Conservation (phyloP, 768 basidiomycete genomes). For the Tricholoma flavovirens region DNA sequence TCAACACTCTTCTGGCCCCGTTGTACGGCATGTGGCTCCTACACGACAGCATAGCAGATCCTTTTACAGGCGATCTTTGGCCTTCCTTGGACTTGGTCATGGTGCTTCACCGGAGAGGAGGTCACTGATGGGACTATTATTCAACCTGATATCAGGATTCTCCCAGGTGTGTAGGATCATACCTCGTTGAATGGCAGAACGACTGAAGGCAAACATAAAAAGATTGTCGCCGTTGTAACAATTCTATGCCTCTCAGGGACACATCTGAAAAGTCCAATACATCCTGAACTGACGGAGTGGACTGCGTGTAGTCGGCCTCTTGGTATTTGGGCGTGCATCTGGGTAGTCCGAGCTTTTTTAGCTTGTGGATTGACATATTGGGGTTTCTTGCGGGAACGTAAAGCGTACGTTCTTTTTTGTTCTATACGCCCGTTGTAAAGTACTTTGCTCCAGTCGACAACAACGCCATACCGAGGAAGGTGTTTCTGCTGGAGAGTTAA, state of each 20-base stretch:
- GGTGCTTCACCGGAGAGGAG: slow-evolving; percentile 46
- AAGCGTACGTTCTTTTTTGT: slow-evolving; percentile 16
- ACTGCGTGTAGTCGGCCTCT: slow-evolving; percentile 57
- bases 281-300: slow-evolving; percentile 46
- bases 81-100: slow-evolving; percentile 49
- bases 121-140: slow-evolving; percentile 46
- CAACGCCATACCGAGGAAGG: slow-evolving; percentile 10
- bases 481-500: neutral
- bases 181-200: neutral
- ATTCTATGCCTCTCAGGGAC: slow-evolving; percentile 44
- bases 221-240: slow-evolving; percentile 49
- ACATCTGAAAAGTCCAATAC: slow-evolving; percentile 38
- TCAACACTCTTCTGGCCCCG: neutral
- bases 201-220: neutral
- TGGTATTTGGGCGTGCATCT: slow-evolving; percentile 62
- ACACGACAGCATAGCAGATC: slow-evolving; percentile 13
- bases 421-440: neutral
- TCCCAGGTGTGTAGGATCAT: slow-evolving; percentile 31
- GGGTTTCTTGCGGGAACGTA: slow-evolving; percentile 42
- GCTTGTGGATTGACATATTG: slow-evolving; percentile 48
- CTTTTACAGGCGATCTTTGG: slow-evolving; percentile 23
- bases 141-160: slow-evolving; percentile 44
- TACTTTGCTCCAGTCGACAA: slow-evolving; percentile 4
- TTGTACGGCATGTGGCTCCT: neutral
- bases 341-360: slow-evolving; percentile 50